Percentiles rank a stretch among this genome's conserved stretches.
Evolutionary conservation across 2,329 filamentous ascomycete genomes (phyloP).

Genomic region (Aphanoascus verrucosus): DNA sequence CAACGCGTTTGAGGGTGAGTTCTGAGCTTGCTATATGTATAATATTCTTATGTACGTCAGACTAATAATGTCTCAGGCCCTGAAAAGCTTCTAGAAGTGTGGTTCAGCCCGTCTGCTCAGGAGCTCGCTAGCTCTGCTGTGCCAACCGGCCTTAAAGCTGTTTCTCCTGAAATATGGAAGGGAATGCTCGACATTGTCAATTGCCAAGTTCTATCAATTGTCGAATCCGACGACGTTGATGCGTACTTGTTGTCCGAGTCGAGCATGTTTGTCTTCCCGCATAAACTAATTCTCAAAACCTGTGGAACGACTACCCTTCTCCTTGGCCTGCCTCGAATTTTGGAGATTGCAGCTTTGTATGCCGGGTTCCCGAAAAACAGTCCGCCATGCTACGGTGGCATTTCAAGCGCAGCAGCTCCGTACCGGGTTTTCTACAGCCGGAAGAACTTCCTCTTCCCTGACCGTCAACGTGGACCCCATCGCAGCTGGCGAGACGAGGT

Average conservation of each 20-base stretch:
- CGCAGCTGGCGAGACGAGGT: conserved; percentile 97
- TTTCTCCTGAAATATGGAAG: conserved; percentile 78
- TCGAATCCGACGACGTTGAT: conserved; percentile 87
- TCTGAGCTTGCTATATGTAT: background rate
- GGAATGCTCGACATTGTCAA: conserved; percentile 96
- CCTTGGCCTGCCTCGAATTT: conserved; percentile 74
- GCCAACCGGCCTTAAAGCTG: conserved; percentile 72
- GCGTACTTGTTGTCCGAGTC: conserved; percentile 96
- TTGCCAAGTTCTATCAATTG: conserved; percentile 91
- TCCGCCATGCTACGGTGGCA: conserved; percentile 53
- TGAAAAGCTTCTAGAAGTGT: conserved; percentile 96
- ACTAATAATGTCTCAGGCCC: conserved; percentile 49
- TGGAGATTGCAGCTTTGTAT: conserved; percentile 78
- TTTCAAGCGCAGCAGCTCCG: conserved; percentile 68
- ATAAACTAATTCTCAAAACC: conserved; percentile 98
- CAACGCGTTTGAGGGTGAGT: conserved; percentile 84
- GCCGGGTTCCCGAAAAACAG: conserved; percentile 82
- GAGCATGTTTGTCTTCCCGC: conserved; percentile 99
- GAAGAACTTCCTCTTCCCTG: conserved; percentile 95
- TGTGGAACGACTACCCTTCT: conserved; percentile 94
- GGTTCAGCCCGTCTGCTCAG: conserved; percentile 76
- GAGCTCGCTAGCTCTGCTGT: conserved; percentile 60
- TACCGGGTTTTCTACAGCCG: conserved; percentile 97
- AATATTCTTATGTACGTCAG: background rate
- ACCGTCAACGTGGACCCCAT: conserved; percentile 87